These are phyloP conservation scores for Xylaria sp. DNA, from an alignment of 2,329 filamentous ascomycete genomes.

Conservation along the genomic window DNA sequence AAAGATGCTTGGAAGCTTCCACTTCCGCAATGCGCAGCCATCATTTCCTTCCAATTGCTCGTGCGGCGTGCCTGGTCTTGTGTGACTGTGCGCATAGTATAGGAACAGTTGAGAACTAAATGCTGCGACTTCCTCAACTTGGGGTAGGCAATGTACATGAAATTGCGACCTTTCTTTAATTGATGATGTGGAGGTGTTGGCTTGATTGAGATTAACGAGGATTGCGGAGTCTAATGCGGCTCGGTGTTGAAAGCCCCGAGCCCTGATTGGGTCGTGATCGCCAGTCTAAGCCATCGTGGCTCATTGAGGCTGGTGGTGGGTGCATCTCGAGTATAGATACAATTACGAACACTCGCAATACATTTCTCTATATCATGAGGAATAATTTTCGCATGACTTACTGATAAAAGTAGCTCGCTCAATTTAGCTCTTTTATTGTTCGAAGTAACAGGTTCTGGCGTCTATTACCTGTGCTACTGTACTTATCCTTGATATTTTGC, in stretches of 20 bases:
- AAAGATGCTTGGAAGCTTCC: not conserved
- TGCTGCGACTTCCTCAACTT: not conserved
- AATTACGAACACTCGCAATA: no score
- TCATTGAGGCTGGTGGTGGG: not conserved
- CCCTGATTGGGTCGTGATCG: conserved; percentile 28
- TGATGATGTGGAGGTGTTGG: not conserved
- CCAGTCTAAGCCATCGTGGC: not conserved
- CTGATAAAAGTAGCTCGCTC: not conserved
- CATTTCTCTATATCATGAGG: not conserved
- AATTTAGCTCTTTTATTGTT: accelerated
- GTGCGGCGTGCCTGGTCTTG: no score
- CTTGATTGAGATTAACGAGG: conserved; percentile 26
- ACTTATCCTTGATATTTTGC: not conserved
- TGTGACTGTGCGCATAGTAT: not conserved
- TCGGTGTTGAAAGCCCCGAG: conserved; percentile 29
- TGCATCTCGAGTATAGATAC: not conserved
- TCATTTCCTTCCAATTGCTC: not conserved
- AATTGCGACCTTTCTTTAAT: conserved; percentile 1
- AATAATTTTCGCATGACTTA: not conserved
- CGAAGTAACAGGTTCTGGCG: no score
- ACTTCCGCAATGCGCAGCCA: not conserved
- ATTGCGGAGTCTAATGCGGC: conserved; percentile 20
- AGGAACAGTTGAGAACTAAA: not conserved
- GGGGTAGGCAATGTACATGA: conserved; percentile 17
- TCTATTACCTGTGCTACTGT: not conserved